A percentile compares a stretch with the other conserved stretches of the same genome.
Conservation (phyloP, 768 basidiomycete genomes). For the Mycena crocata region DNA sequence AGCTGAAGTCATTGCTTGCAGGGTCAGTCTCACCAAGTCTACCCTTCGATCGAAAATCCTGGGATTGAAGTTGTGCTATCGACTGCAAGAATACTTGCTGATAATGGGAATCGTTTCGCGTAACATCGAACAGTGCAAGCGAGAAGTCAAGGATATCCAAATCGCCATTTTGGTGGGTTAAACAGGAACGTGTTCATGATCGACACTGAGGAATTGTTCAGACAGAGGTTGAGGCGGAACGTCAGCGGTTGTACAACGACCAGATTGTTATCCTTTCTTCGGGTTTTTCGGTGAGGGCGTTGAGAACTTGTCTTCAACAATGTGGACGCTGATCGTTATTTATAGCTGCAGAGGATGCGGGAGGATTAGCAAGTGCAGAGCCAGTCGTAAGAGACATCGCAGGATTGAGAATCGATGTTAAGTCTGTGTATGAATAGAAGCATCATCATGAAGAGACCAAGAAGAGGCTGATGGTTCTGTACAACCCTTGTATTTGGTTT, state of each 20-base stretch:
- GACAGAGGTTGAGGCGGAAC: slow-evolving; percentile 8
- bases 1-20: not conserved
- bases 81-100: slow-evolving; percentile 13
- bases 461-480: no score
- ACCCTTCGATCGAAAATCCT: slow-evolving; percentile 4
- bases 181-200: not conserved
- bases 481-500: slow-evolving; percentile 7
- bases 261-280: slow-evolving; percentile 11
- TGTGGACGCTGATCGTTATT: not conserved
- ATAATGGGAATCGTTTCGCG: not conserved
- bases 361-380: not conserved
- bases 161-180: slow-evolving; percentile 1
- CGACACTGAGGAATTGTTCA: not conserved
- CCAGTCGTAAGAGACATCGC: not conserved
- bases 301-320: not conserved
- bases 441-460: no score
- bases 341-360: not conserved
- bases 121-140: slow-evolving; percentile 6
- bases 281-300: not conserved
- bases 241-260: not conserved
- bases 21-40: slow-evolving; percentile 13
- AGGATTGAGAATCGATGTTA: not conserved
- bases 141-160: slow-evolving; percentile 19
- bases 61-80: not conserved
- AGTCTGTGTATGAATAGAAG: not conserved